Percentiles rank a stretch among this genome's conserved stretches.
Evolutionary conservation across 176 grass and related monocot genomes (phyloP).

Genomic region (Elymus sibiricus): DNA sequence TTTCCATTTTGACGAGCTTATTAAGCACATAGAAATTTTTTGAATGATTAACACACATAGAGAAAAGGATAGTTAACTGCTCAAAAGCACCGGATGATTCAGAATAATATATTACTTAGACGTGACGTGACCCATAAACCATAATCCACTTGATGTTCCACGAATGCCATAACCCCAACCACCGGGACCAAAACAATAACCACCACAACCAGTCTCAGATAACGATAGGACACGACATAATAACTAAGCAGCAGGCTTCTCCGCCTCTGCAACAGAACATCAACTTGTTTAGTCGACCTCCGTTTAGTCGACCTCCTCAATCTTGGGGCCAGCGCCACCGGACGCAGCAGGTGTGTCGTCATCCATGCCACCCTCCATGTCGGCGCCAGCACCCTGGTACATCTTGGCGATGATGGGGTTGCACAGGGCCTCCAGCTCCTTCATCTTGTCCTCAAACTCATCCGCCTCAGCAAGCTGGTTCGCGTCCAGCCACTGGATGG

Average conservation of each 20-base stretch:
- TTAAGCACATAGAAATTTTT: constrained; percentile 26
- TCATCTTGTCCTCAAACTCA: constrained; percentile 66
- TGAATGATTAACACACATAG: not conserved
- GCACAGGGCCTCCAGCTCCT: constrained; percentile 57
- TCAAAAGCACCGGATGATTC: constrained; percentile 53
- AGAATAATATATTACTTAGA: no score
- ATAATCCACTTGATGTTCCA: not conserved
- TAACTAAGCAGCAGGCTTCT: not conserved
- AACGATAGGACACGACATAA: not conserved
- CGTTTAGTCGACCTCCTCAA: constrained; percentile 55
- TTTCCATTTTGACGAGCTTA: constrained; percentile 78
- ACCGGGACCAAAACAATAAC: constrained; percentile 6
- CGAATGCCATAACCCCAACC: not conserved
- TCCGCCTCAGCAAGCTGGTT: constrained; percentile 59
- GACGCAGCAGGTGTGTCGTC: constrained; percentile 23
- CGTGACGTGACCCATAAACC: no score
- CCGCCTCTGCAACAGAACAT: not conserved
- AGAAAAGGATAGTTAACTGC: not conserved
- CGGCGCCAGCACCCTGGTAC: constrained; percentile 52
- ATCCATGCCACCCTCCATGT: constrained; percentile 50
- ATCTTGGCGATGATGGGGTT: constrained; percentile 61
- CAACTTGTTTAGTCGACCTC: constrained; percentile 27
- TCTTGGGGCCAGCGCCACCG: constrained; percentile 46
- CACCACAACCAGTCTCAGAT: not conserved
- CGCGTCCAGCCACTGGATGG: constrained; percentile 50